These are phyloP conservation scores for Haplosporangium gracile DNA, from an alignment of 192 early-diverging fungal genomes.

Conservation along the genomic window DNA sequence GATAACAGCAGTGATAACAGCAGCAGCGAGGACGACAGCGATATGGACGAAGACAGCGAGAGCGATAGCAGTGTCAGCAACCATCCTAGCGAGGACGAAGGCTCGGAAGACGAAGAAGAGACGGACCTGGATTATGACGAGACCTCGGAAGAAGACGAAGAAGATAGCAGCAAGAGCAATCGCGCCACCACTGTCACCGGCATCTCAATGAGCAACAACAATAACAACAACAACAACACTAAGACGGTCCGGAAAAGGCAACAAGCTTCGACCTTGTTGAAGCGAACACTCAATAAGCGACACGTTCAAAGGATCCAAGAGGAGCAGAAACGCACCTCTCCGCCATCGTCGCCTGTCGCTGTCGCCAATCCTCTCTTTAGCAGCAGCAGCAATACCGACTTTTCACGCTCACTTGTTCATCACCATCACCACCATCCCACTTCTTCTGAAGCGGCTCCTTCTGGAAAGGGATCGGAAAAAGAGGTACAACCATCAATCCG, in stretches of 20 bases:
- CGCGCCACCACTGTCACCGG: neutral
- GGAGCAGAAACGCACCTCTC: neutral
- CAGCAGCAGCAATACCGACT: constrained; percentile 1
- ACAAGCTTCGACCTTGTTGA: neutral
- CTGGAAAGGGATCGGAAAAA: constrained; percentile 12
- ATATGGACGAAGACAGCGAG: constrained; percentile 29
- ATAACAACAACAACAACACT: neutral
- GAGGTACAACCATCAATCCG: neutral
- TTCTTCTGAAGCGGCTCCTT: neutral
- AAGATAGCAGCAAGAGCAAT: neutral
- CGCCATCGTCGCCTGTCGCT: neutral
- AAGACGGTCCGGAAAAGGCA: neutral
- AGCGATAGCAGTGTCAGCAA: constrained; percentile 49
- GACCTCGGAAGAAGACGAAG: constrained; percentile 8
- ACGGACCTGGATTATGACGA: constrained; percentile 21
- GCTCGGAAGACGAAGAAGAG: constrained; percentile 26
- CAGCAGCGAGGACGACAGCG: constrained; percentile 33
- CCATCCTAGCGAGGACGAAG: constrained; percentile 28
- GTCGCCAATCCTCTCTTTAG: neutral
- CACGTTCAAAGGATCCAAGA: constrained; percentile 15
- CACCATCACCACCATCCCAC: neutral
- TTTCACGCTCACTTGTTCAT: neutral
- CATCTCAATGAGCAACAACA: neutral
- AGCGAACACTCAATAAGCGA: constrained; percentile 1
- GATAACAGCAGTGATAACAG: neutral